Base-by-base conservation (phyloP, 2,329 filamentous ascomycete genomes). In the Rosellinia necatrix region DNA sequence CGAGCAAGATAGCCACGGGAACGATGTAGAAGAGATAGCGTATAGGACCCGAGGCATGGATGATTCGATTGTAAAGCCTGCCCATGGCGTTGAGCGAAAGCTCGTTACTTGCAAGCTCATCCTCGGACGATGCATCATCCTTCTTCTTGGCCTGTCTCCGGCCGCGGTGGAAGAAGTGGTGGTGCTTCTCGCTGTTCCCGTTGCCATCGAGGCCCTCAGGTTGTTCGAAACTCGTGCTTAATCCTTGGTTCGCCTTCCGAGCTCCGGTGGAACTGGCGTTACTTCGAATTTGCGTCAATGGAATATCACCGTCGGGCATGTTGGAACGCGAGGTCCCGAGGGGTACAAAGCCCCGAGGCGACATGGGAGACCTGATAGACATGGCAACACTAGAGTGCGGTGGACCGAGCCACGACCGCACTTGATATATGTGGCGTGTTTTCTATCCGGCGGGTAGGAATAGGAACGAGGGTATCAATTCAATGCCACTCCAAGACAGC, bases 11-110 rank as follows among this genome's bases (percentile, higher is more conserved):
- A 41, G 79, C 84, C 25, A 90, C 74, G 4, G 87, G 87, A 21
- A 86, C 72, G 60, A 90, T 80, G 67, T 89, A 90, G 60, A 90
- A 78, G 43, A 88, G 74, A 68, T 90, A 90, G 42, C 87, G 79
- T 3, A 84, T 87, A 58, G 88, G 66, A 60, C 85, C 77, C 6
- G 84, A 87, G 66, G 86, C 86, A 64, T 78, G 76, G 57, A 89
- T 74, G 59, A 90, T 79, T 69, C 82, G 87, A 66, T 80, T 78
- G 72, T 90, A 88, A 30, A 90, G 67, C 57, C 79, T 79, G 40
- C 87, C 87, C 77, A 90, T 83, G 58, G 81, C 81, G 64, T 85
- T 90, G 60, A 90, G 73, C 27, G 78, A 76, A 27, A 81, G 71
- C 15, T 83, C 82, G 2, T 84, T 81, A 6, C 70, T 71, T 56